phyloP scores from a whole-genome alignment of 2,329 filamentous ascomycete genomes.

The Penicillium sclerotiorum region DNA sequence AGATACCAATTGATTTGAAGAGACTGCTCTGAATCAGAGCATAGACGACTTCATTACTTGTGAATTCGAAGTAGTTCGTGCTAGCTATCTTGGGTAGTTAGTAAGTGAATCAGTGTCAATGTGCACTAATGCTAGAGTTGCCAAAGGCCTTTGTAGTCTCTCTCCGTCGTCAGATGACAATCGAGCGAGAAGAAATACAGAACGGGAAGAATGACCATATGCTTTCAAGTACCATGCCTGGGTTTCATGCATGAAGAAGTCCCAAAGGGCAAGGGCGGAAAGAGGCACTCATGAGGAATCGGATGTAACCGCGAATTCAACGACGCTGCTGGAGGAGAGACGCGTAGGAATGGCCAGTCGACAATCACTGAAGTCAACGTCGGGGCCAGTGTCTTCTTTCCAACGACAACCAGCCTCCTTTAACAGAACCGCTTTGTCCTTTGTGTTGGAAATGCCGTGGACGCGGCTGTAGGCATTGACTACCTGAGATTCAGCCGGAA shows the following conservation, averaged over 20 bases:
- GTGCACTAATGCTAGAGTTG: too few species aligned
- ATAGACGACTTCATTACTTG: not conserved
- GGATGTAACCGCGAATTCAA: conserved; percentile 50
- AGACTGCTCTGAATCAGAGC: not conserved
- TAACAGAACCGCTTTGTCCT: conserved; percentile 50
- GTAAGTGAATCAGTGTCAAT: too few species aligned
- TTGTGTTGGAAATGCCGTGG: conserved; percentile 45
- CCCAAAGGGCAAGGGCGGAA: not conserved
- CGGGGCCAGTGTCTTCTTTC: conserved; percentile 56
- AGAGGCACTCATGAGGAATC: not conserved
- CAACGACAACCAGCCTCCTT: conserved; percentile 50
- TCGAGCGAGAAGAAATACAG: too few species aligned
- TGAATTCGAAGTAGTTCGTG: not conserved
- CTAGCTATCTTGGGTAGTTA: too few species aligned
- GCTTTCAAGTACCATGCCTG: too few species aligned
- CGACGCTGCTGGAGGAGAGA: conserved; percentile 52
- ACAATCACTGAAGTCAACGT: conserved; percentile 56
- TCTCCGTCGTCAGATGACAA: too few species aligned
- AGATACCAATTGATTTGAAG: conserved; percentile 9
- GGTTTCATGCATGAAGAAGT: not conserved
- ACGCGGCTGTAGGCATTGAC: conserved; percentile 46
- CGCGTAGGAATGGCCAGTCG: conserved; percentile 57
- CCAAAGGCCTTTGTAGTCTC: too few species aligned
- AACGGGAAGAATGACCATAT: too few species aligned
- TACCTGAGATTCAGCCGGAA: conserved; percentile 37